Evolutionary conservation across 2,329 filamentous ascomycete species (phyloP).

Genomic region (Botrytis squamosa): DNA sequence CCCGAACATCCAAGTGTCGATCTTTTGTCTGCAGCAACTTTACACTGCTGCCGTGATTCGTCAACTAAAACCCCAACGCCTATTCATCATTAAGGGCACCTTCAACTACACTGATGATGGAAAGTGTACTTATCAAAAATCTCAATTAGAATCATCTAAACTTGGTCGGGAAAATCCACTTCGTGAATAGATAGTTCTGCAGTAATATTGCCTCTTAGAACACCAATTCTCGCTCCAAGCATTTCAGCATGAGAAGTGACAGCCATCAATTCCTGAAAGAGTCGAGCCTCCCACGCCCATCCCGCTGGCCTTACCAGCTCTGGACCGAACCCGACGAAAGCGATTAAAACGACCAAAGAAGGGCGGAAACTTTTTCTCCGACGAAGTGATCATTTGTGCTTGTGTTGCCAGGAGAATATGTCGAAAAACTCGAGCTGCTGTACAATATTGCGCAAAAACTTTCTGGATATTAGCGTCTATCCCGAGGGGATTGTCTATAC

Average conservation of each 20-base stretch:
- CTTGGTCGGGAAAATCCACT: conserved; percentile 25
- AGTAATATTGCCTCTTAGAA: conserved; percentile 4
- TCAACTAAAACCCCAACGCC: conserved; percentile 23
- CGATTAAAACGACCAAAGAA: not conserved
- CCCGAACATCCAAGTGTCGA: conserved; percentile 33
- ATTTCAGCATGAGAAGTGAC: conserved; percentile 17
- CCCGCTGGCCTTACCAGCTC: conserved; percentile 5
- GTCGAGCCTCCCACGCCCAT: conserved; percentile 4
- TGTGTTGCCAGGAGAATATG: conserved; percentile 21
- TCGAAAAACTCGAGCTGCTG: conserved; percentile 18
- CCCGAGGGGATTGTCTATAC: not conserved
- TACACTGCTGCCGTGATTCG: conserved; percentile 27
- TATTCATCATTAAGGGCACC: conserved; percentile 8
- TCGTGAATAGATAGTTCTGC: not conserved
- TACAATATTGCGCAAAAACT: conserved; percentile 22
- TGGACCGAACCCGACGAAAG: conserved; percentile 15
- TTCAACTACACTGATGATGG: conserved; percentile 2
- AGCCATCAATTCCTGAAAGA: conserved; percentile 18
- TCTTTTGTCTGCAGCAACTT: conserved; percentile 26
- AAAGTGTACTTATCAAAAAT: not conserved
- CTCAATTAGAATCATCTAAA: conserved; percentile 19
- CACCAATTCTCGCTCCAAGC: conserved; percentile 4
- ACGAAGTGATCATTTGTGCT: conserved; percentile 14
- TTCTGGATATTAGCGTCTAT: conserved; percentile 8
- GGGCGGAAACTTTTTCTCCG: not conserved